Evolutionary conservation across 2,329 filamentous ascomycete species (phyloP).

Genomic region (Polychaeton citri): DNA sequence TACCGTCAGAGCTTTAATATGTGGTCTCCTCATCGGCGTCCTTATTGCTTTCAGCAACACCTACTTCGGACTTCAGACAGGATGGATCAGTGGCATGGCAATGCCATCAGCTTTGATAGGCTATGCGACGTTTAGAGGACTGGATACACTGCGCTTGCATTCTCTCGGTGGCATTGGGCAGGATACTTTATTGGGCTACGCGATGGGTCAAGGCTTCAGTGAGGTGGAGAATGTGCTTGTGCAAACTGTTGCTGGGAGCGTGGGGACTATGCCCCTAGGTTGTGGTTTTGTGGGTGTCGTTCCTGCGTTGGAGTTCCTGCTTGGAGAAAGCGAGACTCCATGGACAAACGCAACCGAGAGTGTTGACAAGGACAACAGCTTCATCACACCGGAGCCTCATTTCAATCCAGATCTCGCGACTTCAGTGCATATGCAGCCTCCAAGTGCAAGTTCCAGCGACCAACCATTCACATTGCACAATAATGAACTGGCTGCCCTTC

Average conservation of each 20-base stretch:
- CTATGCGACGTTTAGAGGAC: constrained; percentile 79
- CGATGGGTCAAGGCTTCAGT: constrained; percentile 52
- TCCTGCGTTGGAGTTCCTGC: constrained; percentile 77
- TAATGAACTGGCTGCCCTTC: constrained; percentile 6
- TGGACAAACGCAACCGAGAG: constrained; percentile 51
- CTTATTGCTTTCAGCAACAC: constrained; percentile 95
- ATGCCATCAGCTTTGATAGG: constrained; percentile 93
- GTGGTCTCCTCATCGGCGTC: constrained; percentile 71
- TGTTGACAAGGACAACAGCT: constrained; percentile 28
- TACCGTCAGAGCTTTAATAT: constrained; percentile 65
- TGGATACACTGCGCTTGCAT: constrained; percentile 38
- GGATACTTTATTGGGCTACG: constrained; percentile 5
- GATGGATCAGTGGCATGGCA: constrained; percentile 77
- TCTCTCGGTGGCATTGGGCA: neutral
- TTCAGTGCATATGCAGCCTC: neutral
- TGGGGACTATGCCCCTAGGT: constrained; percentile 92
- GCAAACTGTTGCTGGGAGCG: constrained; percentile 87
- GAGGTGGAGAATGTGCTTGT: constrained; percentile 95
- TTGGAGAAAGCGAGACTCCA: constrained; percentile 53
- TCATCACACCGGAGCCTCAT: neutral
- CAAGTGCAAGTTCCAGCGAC: constrained; percentile 3
- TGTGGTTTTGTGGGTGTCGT: constrained; percentile 94
- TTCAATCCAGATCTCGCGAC: neutral
- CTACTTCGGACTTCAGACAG: constrained; percentile 94
- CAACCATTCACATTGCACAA: constrained; percentile 11